Evolutionary conservation across 225 moss, liverwort and hornwort species (phyloP).

Genomic region (Bryum argenteum): DNA sequence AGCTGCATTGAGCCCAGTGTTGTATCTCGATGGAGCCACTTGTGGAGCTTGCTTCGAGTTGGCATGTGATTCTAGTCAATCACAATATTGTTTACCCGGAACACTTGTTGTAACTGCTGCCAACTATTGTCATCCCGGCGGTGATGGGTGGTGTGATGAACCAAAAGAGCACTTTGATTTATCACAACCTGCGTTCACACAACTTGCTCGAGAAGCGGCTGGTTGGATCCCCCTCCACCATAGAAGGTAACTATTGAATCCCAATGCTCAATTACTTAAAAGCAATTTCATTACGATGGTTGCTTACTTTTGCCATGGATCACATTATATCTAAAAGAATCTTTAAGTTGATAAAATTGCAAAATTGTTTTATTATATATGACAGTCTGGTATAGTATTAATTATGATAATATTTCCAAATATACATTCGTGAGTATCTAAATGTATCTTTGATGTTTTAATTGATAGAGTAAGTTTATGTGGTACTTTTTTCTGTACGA

Average conservation of each 20-base stretch:
- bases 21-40: conserved; percentile 8
- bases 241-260: conserved; percentile 4
- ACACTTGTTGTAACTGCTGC: neutral
- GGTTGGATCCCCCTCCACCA: neutral
- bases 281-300: too few relatives aligned
- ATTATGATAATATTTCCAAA: too few relatives aligned
- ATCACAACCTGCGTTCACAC: conserved; percentile 3
- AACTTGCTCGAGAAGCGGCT: neutral
- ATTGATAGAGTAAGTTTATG: too few relatives aligned
- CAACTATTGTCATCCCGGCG: conserved; percentile 28
- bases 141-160: conserved; percentile 29
- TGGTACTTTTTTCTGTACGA: too few relatives aligned
- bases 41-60: conserved; percentile 31
- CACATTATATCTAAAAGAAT: too few relatives aligned
- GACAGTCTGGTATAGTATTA: too few relatives aligned
- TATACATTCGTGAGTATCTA: too few relatives aligned
- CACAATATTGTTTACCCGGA: conserved; percentile 2
- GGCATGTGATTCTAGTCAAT: neutral
- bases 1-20: neutral
- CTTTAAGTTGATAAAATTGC: too few relatives aligned
- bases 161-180: conserved; percentile 41
- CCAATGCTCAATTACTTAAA: too few relatives aligned
- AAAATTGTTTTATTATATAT: too few relatives aligned
- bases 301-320: too few relatives aligned
- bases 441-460: too few relatives aligned